Conservation (phyloP, 2,329 filamentous ascomycete species). For the Metarhizium robertsii region DNA sequence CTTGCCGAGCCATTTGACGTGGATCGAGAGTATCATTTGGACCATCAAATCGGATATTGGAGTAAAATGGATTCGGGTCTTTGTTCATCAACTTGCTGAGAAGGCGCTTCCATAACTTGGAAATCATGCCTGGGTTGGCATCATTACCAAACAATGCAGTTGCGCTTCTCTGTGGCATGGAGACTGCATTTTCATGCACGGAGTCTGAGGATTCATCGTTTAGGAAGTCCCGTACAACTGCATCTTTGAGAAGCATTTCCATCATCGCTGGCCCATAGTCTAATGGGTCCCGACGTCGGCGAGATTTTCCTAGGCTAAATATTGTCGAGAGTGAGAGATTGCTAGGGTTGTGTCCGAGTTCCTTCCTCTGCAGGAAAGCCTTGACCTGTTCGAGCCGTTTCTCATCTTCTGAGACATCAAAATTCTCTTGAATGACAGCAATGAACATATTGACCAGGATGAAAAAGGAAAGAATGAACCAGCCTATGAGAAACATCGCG, state of each 20-base stretch:
- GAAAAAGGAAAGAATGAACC: constrained; percentile 93
- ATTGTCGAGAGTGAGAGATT: constrained; percentile 71
- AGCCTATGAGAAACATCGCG: constrained; percentile 81
- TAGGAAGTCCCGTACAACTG: constrained; percentile 88
- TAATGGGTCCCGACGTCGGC: constrained; percentile 65
- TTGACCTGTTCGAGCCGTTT: constrained; percentile 95
- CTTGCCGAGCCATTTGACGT: constrained; percentile 80
- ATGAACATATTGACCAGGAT: constrained; percentile 99
- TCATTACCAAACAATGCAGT: constrained; percentile 28
- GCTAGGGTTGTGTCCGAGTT: constrained; percentile 61
- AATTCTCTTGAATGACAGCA: constrained; percentile 99
- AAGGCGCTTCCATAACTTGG: constrained; percentile 52
- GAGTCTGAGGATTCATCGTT: constrained; percentile 54
- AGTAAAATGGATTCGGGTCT: constrained; percentile 94
- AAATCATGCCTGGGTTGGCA: constrained; percentile 48
- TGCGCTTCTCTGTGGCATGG: constrained; percentile 20
- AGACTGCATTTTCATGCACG: constrained; percentile 20
- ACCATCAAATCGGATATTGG: constrained; percentile 58
- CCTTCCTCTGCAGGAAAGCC: constrained; percentile 85
- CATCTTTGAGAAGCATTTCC: constrained; percentile 94
- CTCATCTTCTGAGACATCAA: constrained; percentile 96
- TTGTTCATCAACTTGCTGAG: constrained; percentile 46
- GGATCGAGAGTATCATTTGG: constrained; percentile 75
- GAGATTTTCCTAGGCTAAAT: constrained; percentile 52
- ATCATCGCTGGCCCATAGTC: constrained; percentile 88